These are phyloP conservation scores for Aspergillus unguis DNA, from an alignment of 2,329 filamentous ascomycete genomes.

Conservation along the genomic window DNA sequence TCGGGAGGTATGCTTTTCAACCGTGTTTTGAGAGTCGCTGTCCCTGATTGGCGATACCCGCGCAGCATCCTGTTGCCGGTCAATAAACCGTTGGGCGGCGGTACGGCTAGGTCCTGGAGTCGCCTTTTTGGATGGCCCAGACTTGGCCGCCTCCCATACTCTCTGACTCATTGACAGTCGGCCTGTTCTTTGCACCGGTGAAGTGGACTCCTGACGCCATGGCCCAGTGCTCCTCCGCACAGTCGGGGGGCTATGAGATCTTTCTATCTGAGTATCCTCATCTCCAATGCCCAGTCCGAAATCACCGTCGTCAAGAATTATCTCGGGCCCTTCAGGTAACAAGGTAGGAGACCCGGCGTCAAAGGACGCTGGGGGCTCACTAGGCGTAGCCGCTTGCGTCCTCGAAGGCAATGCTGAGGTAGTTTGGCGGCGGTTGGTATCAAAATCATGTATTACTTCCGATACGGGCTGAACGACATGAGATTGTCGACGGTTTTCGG, in stretches of 20 bases:
- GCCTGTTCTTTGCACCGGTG: neutral
- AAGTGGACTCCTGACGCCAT: neutral
- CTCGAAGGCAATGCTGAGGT: slow-evolving; percentile 7
- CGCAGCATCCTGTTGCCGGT: slow-evolving; percentile 33
- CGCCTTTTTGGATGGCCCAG: neutral
- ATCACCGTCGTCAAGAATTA: slow-evolving; percentile 13
- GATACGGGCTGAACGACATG: slow-evolving; percentile 5
- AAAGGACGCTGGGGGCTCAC: slow-evolving; percentile 11
- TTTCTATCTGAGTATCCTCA: slow-evolving; percentile 14
- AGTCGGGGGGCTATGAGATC: slow-evolving; percentile 18
- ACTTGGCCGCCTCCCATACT: slow-evolving; percentile 11
- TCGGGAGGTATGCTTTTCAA: slow-evolving; percentile 9
- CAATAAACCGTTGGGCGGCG: slow-evolving; percentile 30
- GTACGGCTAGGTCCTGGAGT: neutral
- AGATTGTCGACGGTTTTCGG: slow-evolving; percentile 12
- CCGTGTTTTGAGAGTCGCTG: slow-evolving; percentile 15
- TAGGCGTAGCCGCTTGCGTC: neutral
- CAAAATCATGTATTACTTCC: neutral
- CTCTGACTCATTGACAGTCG: slow-evolving; percentile 1
- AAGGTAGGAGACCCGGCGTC: slow-evolving; percentile 14
- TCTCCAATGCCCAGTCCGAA: slow-evolving; percentile 12
- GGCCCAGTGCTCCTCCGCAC: neutral
- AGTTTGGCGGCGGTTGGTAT: slow-evolving; percentile 1
- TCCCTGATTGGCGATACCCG: slow-evolving; percentile 37
- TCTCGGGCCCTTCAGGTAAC: slow-evolving; percentile 11